Conservation (phyloP, 805 yeast species). For the Nakazawaea anatomiae region DNA sequence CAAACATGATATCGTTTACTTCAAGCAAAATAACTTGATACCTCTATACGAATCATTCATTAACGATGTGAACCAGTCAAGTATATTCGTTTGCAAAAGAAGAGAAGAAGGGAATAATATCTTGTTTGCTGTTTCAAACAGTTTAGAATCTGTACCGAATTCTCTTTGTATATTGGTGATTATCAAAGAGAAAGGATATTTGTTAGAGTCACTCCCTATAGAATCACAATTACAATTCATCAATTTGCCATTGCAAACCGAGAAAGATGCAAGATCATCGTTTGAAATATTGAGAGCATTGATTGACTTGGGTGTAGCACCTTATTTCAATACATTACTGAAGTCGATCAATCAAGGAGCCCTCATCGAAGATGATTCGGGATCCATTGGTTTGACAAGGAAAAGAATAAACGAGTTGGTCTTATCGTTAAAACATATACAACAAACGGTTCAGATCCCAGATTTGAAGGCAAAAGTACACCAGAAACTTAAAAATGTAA, state of each 20-base stretch:
- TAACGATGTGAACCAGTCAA: slow-evolving; percentile 15
- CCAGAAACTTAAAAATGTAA: slow-evolving; percentile 37
- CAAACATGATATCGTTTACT: slow-evolving; percentile 19
- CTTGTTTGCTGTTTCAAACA: background rate
- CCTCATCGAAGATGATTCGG: slow-evolving; percentile 14
- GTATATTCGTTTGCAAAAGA: slow-evolving; percentile 19
- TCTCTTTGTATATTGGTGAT: slow-evolving; percentile 27
- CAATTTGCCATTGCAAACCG: slow-evolving; percentile 22
- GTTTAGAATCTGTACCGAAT: background rate
- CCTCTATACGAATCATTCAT: slow-evolving; percentile 15
- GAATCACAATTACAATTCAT: slow-evolving; percentile 27
- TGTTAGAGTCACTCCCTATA: slow-evolving; percentile 19
- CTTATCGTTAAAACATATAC: slow-evolving; percentile 58
- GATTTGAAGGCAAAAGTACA: slow-evolving; percentile 50
- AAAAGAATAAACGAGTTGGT: slow-evolving; percentile 66
- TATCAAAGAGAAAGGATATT: slow-evolving; percentile 35
- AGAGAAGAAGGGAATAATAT: background rate
- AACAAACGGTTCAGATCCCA: slow-evolving; percentile 64
- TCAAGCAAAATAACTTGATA: slow-evolving; percentile 17
- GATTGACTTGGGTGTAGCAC: slow-evolving; percentile 57
- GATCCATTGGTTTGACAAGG: slow-evolving; percentile 40
- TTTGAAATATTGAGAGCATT: slow-evolving; percentile 55
- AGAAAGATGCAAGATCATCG: slow-evolving; percentile 18
- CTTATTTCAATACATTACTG: slow-evolving; percentile 56
- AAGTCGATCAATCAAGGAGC: slow-evolving; percentile 2